Evolutionary conservation across 2,329 filamentous ascomycete genomes (phyloP).

Genomic region (Alternaria alternata): DNA sequence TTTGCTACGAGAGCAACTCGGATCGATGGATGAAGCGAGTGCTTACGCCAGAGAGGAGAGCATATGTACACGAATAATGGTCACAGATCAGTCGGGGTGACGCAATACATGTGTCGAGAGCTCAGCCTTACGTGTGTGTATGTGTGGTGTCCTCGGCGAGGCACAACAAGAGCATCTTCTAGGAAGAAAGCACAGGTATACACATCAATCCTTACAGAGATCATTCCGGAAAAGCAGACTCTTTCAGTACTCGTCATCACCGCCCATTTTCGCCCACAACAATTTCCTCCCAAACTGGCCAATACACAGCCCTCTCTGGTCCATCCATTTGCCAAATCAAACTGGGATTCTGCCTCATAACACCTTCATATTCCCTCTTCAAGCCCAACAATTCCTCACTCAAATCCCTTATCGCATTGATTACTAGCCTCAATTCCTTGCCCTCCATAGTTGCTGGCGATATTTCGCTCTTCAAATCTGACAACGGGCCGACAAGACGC

Average conservation of each 20-base stretch:
- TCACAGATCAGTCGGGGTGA: neutral
- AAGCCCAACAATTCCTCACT: slow-evolving; percentile 35
- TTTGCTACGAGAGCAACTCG: neutral
- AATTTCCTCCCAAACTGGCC: slow-evolving; percentile 27
- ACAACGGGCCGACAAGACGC: slow-evolving; percentile 37
- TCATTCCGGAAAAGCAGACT: neutral
- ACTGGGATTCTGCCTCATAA: slow-evolving; percentile 35
- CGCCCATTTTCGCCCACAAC: neutral
- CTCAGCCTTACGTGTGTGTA: neutral
- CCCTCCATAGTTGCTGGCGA: slow-evolving; percentile 34
- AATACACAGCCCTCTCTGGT: slow-evolving; percentile 15
- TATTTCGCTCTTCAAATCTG: slow-evolving; percentile 28
- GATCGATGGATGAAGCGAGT: neutral
- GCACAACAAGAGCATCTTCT: neutral
- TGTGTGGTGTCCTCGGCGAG: neutral
- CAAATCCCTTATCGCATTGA: slow-evolving; percentile 32
- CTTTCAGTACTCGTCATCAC: neutral
- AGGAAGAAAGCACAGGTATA: neutral
- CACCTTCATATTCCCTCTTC: slow-evolving; percentile 30
- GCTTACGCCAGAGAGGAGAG: neutral
- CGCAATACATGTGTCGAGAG: neutral
- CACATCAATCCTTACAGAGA: neutral
- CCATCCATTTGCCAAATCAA: slow-evolving; percentile 40
- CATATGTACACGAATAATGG: neutral
- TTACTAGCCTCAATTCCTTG: slow-evolving; percentile 35